A percentile compares a stretch with the other conserved stretches of the same genome.
phyloP scores from a whole-genome alignment of 495 filamentous ascomycete species.

The Aeminium ludgeri region DNA sequence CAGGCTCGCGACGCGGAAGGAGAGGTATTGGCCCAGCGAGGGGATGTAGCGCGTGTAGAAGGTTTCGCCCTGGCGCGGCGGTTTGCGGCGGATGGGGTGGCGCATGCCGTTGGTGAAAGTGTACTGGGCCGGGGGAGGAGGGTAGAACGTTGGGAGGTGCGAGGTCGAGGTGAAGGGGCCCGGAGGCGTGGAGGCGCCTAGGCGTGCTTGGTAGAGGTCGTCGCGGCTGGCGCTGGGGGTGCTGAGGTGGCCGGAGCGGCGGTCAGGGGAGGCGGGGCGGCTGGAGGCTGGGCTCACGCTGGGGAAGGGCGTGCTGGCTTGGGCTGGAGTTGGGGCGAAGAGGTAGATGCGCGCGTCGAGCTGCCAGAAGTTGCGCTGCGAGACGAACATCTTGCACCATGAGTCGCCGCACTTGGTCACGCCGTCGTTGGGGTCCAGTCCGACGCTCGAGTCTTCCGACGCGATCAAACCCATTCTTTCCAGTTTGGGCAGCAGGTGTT shows the following conservation, averaged over 20 bases:
- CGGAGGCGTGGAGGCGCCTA: conserved; percentile 20
- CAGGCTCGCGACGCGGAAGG: conserved; percentile 62
- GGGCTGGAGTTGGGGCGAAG: conserved; percentile 58
- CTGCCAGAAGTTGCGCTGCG: conserved; percentile 77
- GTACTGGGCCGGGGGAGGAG: conserved; percentile 66
- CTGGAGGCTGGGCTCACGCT: conserved; percentile 38
- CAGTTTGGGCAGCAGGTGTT: conserved; percentile 70
- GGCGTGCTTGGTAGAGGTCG: background rate
- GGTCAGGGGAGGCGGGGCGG: conserved; percentile 44
- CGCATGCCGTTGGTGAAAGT: conserved; percentile 60
- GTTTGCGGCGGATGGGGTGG: conserved; percentile 79
- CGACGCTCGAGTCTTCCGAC: conserved; percentile 58
- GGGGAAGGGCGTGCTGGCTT: conserved; percentile 34
- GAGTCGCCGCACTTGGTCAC: conserved; percentile 33
- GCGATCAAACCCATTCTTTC: conserved; percentile 82
- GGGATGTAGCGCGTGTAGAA: conserved; percentile 83
- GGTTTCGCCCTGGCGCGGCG: conserved; percentile 68
- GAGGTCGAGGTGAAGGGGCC: conserved; percentile 61
- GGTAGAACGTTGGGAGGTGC: conserved; percentile 80
- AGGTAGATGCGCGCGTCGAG: conserved; percentile 72
- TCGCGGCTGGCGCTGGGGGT: conserved; percentile 6
- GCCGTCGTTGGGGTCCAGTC: conserved; percentile 40
- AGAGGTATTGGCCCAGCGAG: conserved; percentile 66
- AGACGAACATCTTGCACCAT: conserved; percentile 72
- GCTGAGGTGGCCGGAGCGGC: conserved; percentile 11